phyloP scores from a whole-genome alignment of 768 basidiomycete species.

The Kondoa subrosea region DNA sequence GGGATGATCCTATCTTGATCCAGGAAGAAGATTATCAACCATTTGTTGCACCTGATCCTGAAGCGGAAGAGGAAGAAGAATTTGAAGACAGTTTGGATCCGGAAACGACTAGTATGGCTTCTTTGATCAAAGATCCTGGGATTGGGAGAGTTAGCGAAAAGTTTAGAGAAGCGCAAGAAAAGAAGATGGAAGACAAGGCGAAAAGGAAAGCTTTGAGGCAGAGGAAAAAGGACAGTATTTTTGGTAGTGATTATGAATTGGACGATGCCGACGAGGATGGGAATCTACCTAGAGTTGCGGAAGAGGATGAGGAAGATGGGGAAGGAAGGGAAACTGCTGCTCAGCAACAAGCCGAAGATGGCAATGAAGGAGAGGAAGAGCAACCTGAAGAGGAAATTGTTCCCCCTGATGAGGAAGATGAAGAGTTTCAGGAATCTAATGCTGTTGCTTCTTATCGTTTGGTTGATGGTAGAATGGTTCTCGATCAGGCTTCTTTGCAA shows the following conservation, averaged over 20 bases:
- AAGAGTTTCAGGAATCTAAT: not conserved
- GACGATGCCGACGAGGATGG: not conserved
- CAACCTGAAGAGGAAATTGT: not conserved
- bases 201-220: not conserved
- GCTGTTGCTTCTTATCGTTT: not conserved
- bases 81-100: not conserved
- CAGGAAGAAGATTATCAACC: not conserved
- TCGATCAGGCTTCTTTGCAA: not conserved
- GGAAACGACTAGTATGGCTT: not conserved
- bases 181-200: not conserved
- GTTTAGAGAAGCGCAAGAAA: not conserved
- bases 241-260: not conserved
- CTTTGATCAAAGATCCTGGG: not conserved
- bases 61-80: not conserved
- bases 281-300: not conserved
- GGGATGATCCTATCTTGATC: not conserved
- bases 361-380: not conserved
- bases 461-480: not conserved
- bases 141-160: not conserved
- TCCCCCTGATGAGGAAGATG: not conserved
- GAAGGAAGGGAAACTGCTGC: no score
- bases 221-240: not conserved
- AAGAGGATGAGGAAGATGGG: no score
- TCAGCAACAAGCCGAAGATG: not conserved
- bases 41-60: not conserved